Base-by-base conservation (phyloP, 2,329 filamentous ascomycete genomes). In the Dothistroma septosporum region DNA sequence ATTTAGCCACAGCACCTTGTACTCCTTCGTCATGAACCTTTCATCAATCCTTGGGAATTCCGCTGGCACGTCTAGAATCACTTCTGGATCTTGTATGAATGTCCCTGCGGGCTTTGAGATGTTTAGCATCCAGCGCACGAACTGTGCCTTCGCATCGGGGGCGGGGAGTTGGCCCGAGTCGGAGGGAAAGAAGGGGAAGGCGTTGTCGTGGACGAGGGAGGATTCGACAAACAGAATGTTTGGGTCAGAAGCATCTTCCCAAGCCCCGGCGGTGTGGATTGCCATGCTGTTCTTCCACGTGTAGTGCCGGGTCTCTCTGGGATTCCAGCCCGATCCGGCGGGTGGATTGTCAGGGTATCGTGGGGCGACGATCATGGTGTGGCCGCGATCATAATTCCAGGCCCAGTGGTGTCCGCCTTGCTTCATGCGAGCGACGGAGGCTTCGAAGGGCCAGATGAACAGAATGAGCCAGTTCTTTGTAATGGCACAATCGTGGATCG, bases 21-120 rank as follows among this genome's bases (percentile, higher is more conserved):
- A 78, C 1, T 68, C 64, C 24, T 74, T 72, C 0, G 76, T 75
- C 14, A 77, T 68, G 46, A 77, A 73, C 7, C 78, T 73, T 58
- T 80, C 79, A 56, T 81, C 79, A 19, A 80, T 73, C 22, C 78
- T 73, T 0, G 76, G 76, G 64, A 80, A 80, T 57, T 80, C 78
- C 31, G 73, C 72, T 3, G 77, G 76, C 32, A 74, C 71, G 46
- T 77, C 74, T 24, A 76, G 68, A 9, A 75, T 53, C 0, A 74
- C 64, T 6, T 61, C 22, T 1, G 74, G 74, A 37, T 73, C 73
- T 0, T 68, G 47, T 0, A 75, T 69, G 10, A 67, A 48, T 16
- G 53, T 68, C 1, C 64, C 61, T 48, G 72, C 3, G 69, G 71
- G 48, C 12, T 67, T 24, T 1, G 62, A 64, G 4, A 74, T 73